Evolutionary conservation across 129 eudicot genomes (phyloP), one percentile per base, ranked within the genome.

Genomic region (Heracleum sosnowskyi): DNA sequence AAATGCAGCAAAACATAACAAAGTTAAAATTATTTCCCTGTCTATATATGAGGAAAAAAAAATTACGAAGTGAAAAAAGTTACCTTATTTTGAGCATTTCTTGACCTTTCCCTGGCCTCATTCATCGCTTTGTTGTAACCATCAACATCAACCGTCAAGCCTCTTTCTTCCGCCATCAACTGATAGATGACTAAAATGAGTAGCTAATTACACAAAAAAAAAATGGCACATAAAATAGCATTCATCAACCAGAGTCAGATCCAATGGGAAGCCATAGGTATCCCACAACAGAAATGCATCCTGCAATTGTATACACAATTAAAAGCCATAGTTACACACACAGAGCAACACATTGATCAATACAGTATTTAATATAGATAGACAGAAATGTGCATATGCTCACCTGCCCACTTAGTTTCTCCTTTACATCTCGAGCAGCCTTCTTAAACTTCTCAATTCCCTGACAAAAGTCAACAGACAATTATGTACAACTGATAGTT

Each of bases 131-230:
- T 45, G 78, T 89, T 76, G 76, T 90, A 96, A 46, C 96, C 97
- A 69, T 90, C 89, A 66, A 85, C 87, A 78, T 96, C 99, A 87
- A 96, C 99, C 53, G 77, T 79, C 82, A 96, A 77, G n/a, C 90
- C 87, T 76, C 91, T 89, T 89, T 96, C 99, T 83, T 96, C 99
- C 39, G 99, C 99, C 99, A 96, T 96, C 79, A 96, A 57, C 99
- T 96, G 88, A 29, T 60, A 81, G 46, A 81, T 55, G 36, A 78
- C 82, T 69, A 46, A 11, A 64, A 40, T 76, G 4, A 45, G 46
- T 31, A 74, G 37, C 76, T 73, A 62, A 7, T 76, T 46, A 41
- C 75, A 28, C 2, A 55, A 24, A 69, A 35, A 31, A 57, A n/a
- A 13, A n/a, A n/a, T 17, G 22, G 8, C 0, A 5, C 24, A 28